Conservation (phyloP, 805 yeast species). For the Yarrowia sp. region DNA sequence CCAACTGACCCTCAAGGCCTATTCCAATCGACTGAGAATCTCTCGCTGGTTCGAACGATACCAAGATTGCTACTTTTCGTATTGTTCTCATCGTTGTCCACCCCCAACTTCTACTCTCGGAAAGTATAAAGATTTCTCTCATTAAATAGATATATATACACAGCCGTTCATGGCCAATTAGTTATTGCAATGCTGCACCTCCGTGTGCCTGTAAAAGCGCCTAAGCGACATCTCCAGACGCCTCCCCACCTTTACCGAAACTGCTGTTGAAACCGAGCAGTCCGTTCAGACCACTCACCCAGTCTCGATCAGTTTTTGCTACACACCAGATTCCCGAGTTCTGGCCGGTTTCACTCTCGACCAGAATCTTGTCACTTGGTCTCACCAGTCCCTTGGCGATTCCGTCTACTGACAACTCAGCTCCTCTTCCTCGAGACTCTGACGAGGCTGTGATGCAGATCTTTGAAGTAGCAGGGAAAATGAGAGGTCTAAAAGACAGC, state of each 20-base stretch:
- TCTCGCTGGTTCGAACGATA: no score
- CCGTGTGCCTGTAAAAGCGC: no score
- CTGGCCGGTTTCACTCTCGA: conserved; percentile 46
- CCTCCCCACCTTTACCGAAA: conserved; percentile 55
- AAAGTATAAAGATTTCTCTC: no score
- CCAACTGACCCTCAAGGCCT: no score
- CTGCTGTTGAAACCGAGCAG: conserved; percentile 87
- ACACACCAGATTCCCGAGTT: conserved; percentile 82
- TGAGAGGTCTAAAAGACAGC: conserved; percentile 84
- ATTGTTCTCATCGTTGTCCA: no score
- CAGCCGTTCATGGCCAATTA: conserved; percentile 23
- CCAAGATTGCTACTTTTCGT: no score
- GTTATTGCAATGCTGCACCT: background rate
- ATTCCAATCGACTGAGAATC: no score
- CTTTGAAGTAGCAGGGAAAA: conserved; percentile 78
- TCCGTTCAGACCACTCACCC: conserved; percentile 91
- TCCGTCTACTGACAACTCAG: conserved; percentile 83
- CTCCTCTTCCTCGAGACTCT: conserved; percentile 52
- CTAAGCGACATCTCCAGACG: conserved; percentile 17
- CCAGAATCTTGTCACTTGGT: conserved; percentile 64
- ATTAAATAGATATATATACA: conserved; percentile 17
- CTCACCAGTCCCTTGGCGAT: conserved; percentile 70
- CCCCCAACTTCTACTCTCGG: no score
- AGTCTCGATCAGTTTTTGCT: conserved; percentile 80
- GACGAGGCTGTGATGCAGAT: conserved; percentile 53